A percentile compares a stretch with the other conserved stretches of the same genome.
Evolutionary conservation across 192 early-diverging fungal species (phyloP).

Genomic region (Coemansia sp.): DNA sequence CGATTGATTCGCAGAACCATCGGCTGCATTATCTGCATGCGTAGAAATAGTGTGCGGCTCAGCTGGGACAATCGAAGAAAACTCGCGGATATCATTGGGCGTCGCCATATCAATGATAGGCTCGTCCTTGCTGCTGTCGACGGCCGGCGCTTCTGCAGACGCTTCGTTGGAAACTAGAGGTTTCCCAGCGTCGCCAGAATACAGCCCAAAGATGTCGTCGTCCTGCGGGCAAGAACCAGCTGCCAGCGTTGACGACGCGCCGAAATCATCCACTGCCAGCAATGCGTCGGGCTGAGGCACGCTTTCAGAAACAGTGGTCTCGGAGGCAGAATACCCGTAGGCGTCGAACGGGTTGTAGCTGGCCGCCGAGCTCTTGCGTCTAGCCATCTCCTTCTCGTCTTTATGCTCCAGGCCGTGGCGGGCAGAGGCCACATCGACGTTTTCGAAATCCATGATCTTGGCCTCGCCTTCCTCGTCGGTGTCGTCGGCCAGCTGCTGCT

Average conservation of each 20-base stretch:
- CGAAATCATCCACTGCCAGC: background rate
- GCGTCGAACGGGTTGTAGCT: conserved; percentile 7
- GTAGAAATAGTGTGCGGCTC: background rate
- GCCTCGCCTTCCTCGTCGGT: conserved; percentile 1
- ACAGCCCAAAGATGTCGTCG: background rate
- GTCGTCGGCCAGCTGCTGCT: background rate
- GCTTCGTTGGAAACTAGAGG: background rate
- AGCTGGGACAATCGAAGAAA: background rate
- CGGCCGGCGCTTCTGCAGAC: background rate
- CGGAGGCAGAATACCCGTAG: background rate
- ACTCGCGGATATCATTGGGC: conserved; percentile 1
- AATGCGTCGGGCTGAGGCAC: background rate
- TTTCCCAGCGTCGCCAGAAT: background rate
- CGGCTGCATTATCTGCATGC: background rate
- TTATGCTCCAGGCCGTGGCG: background rate
- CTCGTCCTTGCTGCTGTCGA: background rate
- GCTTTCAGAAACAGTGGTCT: background rate
- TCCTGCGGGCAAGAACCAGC: background rate
- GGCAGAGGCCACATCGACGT: conserved; percentile 4
- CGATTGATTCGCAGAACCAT: background rate
- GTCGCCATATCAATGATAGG: background rate
- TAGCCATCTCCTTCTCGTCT: background rate
- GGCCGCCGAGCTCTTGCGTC: conserved; percentile 3
- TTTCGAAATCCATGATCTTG: conserved; percentile 12
- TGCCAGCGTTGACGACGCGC: background rate